Base-by-base conservation (phyloP, 352 stramenopile species). In the Phytophthora idaei region DNA sequence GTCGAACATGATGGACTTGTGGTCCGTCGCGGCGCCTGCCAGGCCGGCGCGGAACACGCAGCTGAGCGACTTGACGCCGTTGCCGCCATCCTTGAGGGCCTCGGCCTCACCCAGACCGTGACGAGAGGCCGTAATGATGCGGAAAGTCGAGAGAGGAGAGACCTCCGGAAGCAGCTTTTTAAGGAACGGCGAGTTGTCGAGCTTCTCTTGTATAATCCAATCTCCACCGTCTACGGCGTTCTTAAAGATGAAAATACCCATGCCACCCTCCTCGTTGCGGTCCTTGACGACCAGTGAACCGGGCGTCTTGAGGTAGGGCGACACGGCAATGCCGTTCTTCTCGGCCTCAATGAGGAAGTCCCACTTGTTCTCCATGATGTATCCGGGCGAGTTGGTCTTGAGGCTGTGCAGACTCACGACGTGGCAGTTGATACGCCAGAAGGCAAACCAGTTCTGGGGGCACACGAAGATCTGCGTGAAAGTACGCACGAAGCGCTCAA, bases 351-450 rank as follows among this genome's bases (percentile, higher is more conserved):
- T 73, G 2, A 99, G 74, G 71, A 99, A 99, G 56, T 97, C 98
- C 96, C 97, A 99, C 81, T 99, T 99, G 83, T 99, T 98, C 78
- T 99, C 96, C 92, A 98, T 98, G 51, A 87, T 67, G 77, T 99
- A 99, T 49, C 90, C 94, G 2, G 81, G 69, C 14, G 92, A 96
- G 69, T 97, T 81, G 39, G 92, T 98, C 62, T 98, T 87, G 41
- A 97, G 83, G 49, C 93, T 91, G 85, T 99, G 97, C 61, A 98
- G 84, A 67, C 93, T 97, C 57, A 97, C 94, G 47, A 98, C 82
- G 68, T 95, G 87, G 74, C 88, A 98, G 77, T 99, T 99, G 36
- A 99, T 68, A 42, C 97, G 86, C 97, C 97, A 99, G 69, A 98
- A 98, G 36, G 73, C 89, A 66, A 99, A 99, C 97, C 97, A 99